Evolutionary conservation across 257 asterid genomes (phyloP).

Genomic region (Echium plantagineum): DNA sequence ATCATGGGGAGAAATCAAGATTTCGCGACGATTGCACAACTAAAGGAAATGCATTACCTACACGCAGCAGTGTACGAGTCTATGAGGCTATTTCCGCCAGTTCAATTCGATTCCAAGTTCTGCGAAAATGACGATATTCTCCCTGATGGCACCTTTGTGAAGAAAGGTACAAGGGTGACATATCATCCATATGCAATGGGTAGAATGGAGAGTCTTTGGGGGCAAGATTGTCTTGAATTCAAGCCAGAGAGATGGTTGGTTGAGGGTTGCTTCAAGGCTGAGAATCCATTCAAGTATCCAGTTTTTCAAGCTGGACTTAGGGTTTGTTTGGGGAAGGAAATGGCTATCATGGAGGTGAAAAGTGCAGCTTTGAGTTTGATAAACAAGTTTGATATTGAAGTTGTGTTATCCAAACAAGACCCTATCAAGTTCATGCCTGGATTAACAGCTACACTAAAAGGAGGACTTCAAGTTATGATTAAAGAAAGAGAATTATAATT

Average conservation of each 20-base stretch:
- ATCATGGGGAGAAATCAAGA: constrained; percentile 17
- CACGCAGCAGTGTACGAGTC: constrained; percentile 65
- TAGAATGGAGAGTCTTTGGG: constrained; percentile 37
- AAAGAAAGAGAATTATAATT: constrained; percentile 19
- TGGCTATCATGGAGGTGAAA: constrained; percentile 38
- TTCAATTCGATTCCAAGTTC: constrained; percentile 73
- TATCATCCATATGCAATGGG: constrained; percentile 58
- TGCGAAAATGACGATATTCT: constrained; percentile 42
- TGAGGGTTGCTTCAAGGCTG: constrained; percentile 23
- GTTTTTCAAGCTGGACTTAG: constrained; percentile 52
- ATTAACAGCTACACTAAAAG: constrained; percentile 36
- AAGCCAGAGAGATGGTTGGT: constrained; percentile 43
- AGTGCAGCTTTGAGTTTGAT: constrained; percentile 29
- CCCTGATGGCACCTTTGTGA: constrained; percentile 46
- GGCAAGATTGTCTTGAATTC: constrained; percentile 30
- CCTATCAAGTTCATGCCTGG: constrained; percentile 35
- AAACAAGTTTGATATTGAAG: constrained; percentile 28
- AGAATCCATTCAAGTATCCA: constrained; percentile 34
- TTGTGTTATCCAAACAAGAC: constrained; percentile 3
- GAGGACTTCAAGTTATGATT: constrained; percentile 36
- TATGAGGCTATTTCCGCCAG: constrained; percentile 66
- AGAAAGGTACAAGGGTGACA: constrained; percentile 35
- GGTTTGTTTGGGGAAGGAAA: constrained; percentile 47
- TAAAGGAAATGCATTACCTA: constrained; percentile 40
- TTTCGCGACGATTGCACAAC: constrained; percentile 20